A percentile compares a stretch with the other conserved stretches of the same genome.
Evolutionary conservation across 116 monocot species (phyloP).

Genomic region (Trichopus zeylanicus): DNA sequence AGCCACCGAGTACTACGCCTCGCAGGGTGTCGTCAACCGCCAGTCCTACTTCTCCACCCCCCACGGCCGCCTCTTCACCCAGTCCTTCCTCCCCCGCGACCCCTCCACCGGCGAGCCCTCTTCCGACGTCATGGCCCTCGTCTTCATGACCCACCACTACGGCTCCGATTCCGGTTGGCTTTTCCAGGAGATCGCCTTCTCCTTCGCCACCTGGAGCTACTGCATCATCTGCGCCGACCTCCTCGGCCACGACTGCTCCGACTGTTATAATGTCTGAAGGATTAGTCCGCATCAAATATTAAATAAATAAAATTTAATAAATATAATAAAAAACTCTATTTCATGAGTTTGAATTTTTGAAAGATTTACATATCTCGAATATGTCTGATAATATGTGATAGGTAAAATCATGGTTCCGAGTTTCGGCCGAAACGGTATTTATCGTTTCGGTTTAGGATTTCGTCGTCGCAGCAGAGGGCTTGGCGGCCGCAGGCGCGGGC

Average conservation of each 20-base stretch:
- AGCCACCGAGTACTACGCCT: slow-evolving; percentile 72
- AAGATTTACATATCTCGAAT: too few species aligned
- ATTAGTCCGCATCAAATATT: too few species aligned
- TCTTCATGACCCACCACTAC: slow-evolving; percentile 37
- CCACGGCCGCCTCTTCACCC: slow-evolving; percentile 27
- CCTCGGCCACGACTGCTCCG: slow-evolving; percentile 39
- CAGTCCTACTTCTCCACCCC: slow-evolving; percentile 31
- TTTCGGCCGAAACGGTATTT: too few species aligned
- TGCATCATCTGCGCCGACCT: slow-evolving; percentile 34
- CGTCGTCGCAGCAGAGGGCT: too few species aligned
- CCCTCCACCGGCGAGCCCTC: neutral
- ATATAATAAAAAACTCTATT: too few species aligned
- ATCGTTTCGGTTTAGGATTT: too few species aligned
- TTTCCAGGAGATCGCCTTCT: slow-evolving; percentile 30
- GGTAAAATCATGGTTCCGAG: too few species aligned
- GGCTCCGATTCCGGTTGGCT: slow-evolving; percentile 38
- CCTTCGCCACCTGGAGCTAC: slow-evolving; percentile 29
- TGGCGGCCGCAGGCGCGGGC: too few species aligned
- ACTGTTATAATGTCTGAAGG: too few species aligned
- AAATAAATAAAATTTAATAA: too few species aligned
- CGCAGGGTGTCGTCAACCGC: slow-evolving; percentile 56
- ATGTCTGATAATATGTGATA: too few species aligned
- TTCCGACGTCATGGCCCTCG: slow-evolving; percentile 22
- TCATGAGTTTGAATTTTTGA: too few species aligned
- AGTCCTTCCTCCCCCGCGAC: slow-evolving; percentile 31